Evolutionary conservation across 179 eudicot genomes (phyloP), one percentile per base, ranked within the genome.

Genomic region (Nepenthes alata): DNA sequence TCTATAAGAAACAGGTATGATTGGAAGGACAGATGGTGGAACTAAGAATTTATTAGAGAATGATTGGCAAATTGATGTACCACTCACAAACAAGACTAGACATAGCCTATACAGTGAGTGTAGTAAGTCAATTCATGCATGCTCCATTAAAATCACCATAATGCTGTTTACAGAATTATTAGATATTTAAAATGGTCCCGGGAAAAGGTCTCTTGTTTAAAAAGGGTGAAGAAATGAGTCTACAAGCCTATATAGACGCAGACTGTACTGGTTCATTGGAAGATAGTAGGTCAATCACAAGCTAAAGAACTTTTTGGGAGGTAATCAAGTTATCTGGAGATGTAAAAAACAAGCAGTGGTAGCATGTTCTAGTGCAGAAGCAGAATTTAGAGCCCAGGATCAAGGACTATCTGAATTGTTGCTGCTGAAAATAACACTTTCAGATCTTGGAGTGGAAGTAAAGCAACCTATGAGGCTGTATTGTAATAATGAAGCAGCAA

Each of bases 91-190:
- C 10, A 4, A 8, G 53, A 49, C 53, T 3, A 4, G 53, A 49
- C n/a, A 49, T 49, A 2, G n/a, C 57, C 11, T 52, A 52, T 52
- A 2, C 57, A 3, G 57, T 53, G 5, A 5, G 57, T 4, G 8
- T 53, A 4, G 57, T 53, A 2, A 53, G 57, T 25, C 57, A 53
- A 53, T 53, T 13, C 14, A 53, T 53, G 57, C 57, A 53, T 53
- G 34, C 7, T 16, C 57, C 57, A 3, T 14, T 3, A 14, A 5
- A 34, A 14, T 10, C 57, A 53, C 35, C 5, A 12, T 2, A 35
- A 53, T 3, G 25, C 25, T 14, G 36, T 53, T 4, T 14, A 25
- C 15, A 4, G 57, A 16, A 53, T 53, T 7, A 6, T 53, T 7
- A 4, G 36, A 9, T 53, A 53, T 25, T 34, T 53, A 2, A 53